Evolutionary conservation across 495 filamentous ascomycete species (phyloP).

Genomic region (Lasiosphaeria miniovina): DNA sequence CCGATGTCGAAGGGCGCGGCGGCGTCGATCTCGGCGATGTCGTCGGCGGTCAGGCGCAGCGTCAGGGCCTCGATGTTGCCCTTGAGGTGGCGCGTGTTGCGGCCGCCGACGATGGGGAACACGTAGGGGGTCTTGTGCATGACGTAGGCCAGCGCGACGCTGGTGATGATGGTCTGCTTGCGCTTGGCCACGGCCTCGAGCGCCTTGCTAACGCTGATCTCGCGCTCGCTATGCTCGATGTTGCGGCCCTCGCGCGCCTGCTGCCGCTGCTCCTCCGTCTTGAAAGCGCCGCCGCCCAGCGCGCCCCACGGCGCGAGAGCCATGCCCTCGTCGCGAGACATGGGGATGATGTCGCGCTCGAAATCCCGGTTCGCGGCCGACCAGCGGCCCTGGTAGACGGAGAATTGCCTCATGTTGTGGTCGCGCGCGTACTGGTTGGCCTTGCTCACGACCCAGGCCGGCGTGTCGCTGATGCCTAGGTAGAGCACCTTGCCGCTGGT

Average conservation of each 20-base stretch:
- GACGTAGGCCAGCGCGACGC: slow-evolving; percentile 71
- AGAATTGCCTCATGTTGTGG: slow-evolving; percentile 62
- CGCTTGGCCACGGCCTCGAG: slow-evolving; percentile 58
- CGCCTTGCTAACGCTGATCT: slow-evolving; percentile 52
- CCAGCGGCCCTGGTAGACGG: slow-evolving; percentile 67
- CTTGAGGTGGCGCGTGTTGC: slow-evolving; percentile 59
- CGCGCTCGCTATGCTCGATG: slow-evolving; percentile 19
- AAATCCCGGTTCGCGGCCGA: slow-evolving; percentile 60
- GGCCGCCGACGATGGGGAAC: slow-evolving; percentile 69
- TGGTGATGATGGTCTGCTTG: slow-evolving; percentile 51
- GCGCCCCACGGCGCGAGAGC: slow-evolving; percentile 62
- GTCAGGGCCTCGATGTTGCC: slow-evolving; percentile 64
- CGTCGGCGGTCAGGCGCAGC: slow-evolving; percentile 54
- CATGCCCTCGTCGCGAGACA: slow-evolving; percentile 68
- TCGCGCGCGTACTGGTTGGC: slow-evolving; percentile 66
- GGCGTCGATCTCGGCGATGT: slow-evolving; percentile 63
- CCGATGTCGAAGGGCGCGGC: slow-evolving; percentile 61
- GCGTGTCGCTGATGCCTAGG: slow-evolving; percentile 65
- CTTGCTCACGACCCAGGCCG: slow-evolving; percentile 67
- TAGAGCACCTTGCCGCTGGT: slow-evolving; percentile 64
- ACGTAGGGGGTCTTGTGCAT: slow-evolving; percentile 71
- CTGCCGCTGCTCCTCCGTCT: slow-evolving; percentile 46
- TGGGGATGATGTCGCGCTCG: slow-evolving; percentile 68
- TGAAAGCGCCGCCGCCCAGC: slow-evolving; percentile 62
- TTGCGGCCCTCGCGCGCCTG: slow-evolving; percentile 26